Percentiles rank a stretch among this genome's conserved stretches.
phyloP scores from a whole-genome alignment of 1,284 basidiomycete genomes.

The Leccinum solheimii region DNA sequence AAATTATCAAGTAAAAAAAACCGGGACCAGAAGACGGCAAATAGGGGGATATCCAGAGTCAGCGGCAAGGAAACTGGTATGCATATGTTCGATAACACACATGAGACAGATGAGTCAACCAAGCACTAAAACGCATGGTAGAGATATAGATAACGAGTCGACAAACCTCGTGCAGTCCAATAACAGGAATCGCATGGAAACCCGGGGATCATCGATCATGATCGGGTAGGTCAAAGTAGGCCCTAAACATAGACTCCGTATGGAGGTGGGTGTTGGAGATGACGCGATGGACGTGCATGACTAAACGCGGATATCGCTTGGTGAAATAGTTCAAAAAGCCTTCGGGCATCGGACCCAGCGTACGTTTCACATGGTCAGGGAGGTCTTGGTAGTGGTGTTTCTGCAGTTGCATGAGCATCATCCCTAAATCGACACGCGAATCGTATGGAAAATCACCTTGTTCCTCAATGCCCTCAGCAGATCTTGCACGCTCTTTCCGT shows the following conservation, averaged over 20 bases:
- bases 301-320: constrained; percentile 84
- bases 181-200: not conserved
- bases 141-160: not conserved
- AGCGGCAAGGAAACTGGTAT: not conserved
- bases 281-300: constrained; percentile 89
- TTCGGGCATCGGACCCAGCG: constrained; percentile 87
- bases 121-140: not conserved
- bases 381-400: constrained; percentile 99
- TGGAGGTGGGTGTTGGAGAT: constrained; percentile 67
- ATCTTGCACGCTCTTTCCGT: constrained; percentile 88
- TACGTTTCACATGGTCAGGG: constrained; percentile 84
- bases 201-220: constrained; percentile 31
- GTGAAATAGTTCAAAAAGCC: constrained; percentile 95
- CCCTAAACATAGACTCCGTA: constrained; percentile 82
- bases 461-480: constrained; percentile 90
- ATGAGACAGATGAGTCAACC: constrained; percentile 7
- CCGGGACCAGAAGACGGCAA: not conserved
- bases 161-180: not conserved
- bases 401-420: constrained; percentile 43
- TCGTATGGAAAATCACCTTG: constrained; percentile 62
- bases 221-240: constrained; percentile 77
- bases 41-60: constrained; percentile 6
- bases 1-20: constrained; percentile 21
- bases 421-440: not conserved
- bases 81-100: constrained; percentile 3